Evolutionary conservation across 768 basidiomycete species (phyloP), one percentile per base, ranked within the genome.

Genomic region (Trametopsis cervina): DNA sequence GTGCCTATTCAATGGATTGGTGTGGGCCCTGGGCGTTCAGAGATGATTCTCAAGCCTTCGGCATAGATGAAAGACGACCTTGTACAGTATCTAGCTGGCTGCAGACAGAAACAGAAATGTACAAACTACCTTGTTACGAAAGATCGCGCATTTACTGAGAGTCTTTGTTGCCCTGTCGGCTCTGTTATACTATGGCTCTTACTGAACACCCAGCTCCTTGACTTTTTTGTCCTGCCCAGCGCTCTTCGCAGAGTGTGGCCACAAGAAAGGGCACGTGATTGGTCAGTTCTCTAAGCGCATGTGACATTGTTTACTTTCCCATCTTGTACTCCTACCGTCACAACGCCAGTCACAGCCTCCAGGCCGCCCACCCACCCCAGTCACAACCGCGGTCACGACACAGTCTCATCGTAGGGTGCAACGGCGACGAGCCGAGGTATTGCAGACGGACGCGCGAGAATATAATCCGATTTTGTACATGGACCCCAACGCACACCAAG

Each of bases 1-100:
- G 80, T 87, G 9, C 83, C 81, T 42, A 74, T 97, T 48, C 81
- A 85, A 66, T 98, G 89, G 86, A 91, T 97, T 44, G 95, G 95
- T 10, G 84, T 94, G 17, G 95, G 95, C 0, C 90, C 95, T 13
- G 88, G 73, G 15, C 66, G 94, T 49, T 85, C 90, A 53, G 82
- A 79, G 54, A 95, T 93, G 86, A 54, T 83, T 41, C 56, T 51
- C 43, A 66, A 63, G 38, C 57, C 49, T n/a, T n/a, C n/a, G n/a
- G n/a, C n/a, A n/a, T n/a, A n/a, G n/a, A n/a, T n/a, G n/a, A 50
- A 37, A 36, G 12, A 29, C 25, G 26, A 50, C 26, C 41, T 39
- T 35, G 33, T n/a, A n/a, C n/a, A n/a, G n/a, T n/a, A n/a, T n/a
- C n/a, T n/a, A n/a, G n/a, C n/a, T n/a, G n/a, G n/a, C n/a, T n/a